Base-by-base conservation (phyloP, 345 rosid genomes). In the Camelina hispida region DNA sequence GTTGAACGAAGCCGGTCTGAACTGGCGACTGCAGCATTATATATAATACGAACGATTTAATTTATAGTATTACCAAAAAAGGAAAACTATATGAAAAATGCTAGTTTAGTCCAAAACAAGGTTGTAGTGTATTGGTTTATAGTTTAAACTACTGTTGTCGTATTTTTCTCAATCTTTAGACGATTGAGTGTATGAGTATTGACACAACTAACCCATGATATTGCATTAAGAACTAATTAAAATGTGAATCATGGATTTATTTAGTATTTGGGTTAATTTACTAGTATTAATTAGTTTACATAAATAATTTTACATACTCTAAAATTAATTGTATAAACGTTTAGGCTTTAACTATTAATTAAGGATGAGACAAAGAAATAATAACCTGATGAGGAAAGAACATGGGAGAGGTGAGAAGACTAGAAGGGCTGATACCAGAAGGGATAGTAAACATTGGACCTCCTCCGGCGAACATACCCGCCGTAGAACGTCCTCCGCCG, bases 351-450 rank as follows among this genome's bases (percentile, higher is more conserved):
- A 22, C 25, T 74, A 65, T 23, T 25, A 38, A 10, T 48, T 12
- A 40, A 71, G 2, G 9, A 37, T 3, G 42, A 40, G 42, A 40
- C 20, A 38, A 47, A 47, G 7, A 69, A 42, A 2, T 15, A 80
- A 55, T 37, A 75, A 91, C 94, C 93, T 82, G 92, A 80, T 96
- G 90, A 60, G 97, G 81, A 68, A 89, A 87, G 83, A 89, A 74
- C 4, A 88, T 89, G 12, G 97, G 95, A 18, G 96, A 89, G 46
- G 78, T 82, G 47, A 94, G 93, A 82, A 91, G 85, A 69, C 90
- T 89, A 58, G 97, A 92, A 78, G 99, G 99, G 78, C 97, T 95
- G 77, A 92, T 71, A 35, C 97, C 99, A 65, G 97, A 81, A 55
- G 97, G 97, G 56, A 90, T 87, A 56, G 92, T 87, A 71, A 90